Conservation (phyloP, 768 basidiomycete genomes). For the Russula sp. region DNA sequence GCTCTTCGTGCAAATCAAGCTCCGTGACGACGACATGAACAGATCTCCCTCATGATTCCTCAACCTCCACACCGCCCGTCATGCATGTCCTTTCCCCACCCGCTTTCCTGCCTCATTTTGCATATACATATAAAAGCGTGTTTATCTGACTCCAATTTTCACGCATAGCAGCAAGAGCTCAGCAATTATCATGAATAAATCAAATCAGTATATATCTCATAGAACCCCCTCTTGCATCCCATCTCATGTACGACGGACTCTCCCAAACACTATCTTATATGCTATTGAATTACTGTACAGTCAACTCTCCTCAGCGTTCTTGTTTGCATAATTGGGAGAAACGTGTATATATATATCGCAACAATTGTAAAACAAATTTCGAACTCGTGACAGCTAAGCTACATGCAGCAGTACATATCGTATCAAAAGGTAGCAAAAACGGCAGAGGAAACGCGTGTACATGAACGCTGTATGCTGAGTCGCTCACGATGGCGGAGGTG, state of each 20-base stretch:
- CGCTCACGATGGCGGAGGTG: slow-evolving; percentile 36
- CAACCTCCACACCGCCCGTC: not conserved
- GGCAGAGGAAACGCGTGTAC: not conserved
- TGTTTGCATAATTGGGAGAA: not conserved
- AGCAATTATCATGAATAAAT: not conserved
- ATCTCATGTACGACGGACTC: not conserved
- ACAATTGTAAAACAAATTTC: not conserved
- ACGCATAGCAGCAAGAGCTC: not conserved
- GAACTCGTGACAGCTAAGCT: slow-evolving; percentile 13
- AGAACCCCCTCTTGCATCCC: not conserved
- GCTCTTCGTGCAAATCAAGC: slow-evolving; percentile 71
- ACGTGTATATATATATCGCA: not conserved
- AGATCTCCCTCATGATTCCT: not conserved
- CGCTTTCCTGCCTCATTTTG: no score
- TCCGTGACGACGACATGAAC: slow-evolving; percentile 41
- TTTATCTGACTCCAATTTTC: not conserved
- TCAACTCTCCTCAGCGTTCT: not conserved
- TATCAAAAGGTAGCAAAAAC: not conserved
- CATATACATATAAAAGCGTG: no score
- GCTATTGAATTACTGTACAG: not conserved
- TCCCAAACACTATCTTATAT: not conserved
- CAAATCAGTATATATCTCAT: slow-evolving; percentile 7
- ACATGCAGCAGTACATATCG: slow-evolving; percentile 8
- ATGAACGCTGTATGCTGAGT: not conserved
- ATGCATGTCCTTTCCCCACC: not conserved